Base-by-base conservation (phyloP, 176 grass and related monocot species). In the Triticum monococcum region DNA sequence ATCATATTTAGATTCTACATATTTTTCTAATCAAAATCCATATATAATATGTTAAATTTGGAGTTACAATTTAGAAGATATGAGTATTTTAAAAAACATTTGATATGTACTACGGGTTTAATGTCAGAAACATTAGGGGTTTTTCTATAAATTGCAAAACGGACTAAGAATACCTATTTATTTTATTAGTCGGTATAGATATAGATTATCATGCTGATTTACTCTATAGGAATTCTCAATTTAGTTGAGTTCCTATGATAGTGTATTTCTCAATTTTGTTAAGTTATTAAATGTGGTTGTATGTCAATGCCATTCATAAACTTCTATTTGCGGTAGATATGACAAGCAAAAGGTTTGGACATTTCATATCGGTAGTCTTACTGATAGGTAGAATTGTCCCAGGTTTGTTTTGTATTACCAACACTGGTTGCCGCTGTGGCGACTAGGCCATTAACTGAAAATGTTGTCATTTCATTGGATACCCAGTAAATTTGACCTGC, bases 311-410 rank as follows among this genome's bases (percentile, higher is more conserved):
- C 28, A 54, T 89, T 77, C 48, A 36, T 75, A 71, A 37, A 61
- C 24, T 77, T 69, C 5, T 89, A 68, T 16, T 72, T 82, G 76
- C 61, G 25, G 61, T 48, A 69, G 61, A 61, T 78, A 69, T 20
- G 78, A 68, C 3, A 60, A 60, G 5, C 5, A 81, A 75, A 76
- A 14, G 2, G 14, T 75, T 41, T 89, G 36, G 22, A 7, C 9
- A 28, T 28, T 28, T 73, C 46, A 86, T 89, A 50, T 38, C 64
- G 10, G 3, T 70, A 13, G 64, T 83, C 36, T 81, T 89, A 50
- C 72, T 3, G 6, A 25, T 25, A 86, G 13, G 59, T 77, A 70
- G 14, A 48, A 36, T 32, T 37, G 5, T 76, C 23, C 22, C 43
- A 36, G 8, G 69, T 69, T 88, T 1, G 18, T 68, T 81, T 78